Evolutionary conservation across 768 basidiomycete genomes (phyloP), one percentile per base, ranked within the genome.

Genomic region (Suillus luteus): DNA sequence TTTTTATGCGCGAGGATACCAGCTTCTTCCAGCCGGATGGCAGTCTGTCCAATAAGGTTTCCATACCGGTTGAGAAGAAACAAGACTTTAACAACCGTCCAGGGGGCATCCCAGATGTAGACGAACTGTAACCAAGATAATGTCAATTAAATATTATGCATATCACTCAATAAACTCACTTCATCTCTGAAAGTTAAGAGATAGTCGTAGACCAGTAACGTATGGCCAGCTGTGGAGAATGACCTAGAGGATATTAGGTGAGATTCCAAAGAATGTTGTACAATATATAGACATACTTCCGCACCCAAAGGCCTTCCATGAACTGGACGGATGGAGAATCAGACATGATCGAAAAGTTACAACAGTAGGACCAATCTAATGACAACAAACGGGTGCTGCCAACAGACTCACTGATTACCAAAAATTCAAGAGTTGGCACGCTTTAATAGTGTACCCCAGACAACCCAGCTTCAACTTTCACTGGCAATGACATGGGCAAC

Each of bases 51-150:
- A 4, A 69, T 15, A 12, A 70, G 61, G 35, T 67, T 70, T 5
- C 57, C 68, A 41, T 70, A 70, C 33, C 69, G 68, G 49, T 64
- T 67, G 24, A 68, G 15, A 11, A 70, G 61, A 49, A 69, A 70
- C 4, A 62, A 2, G 0, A 49, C 31, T 61, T 65, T 70, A 11
- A 62, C 55, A 9, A 27, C 19, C 7, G 63, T 65, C 68, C 64
- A 67, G 5, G 65, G 67, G 3, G 65, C 60, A 11, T 58, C 15
- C 69, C 69, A 70, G 52, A 70, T 63, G 46, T 65, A 69, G 27
- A 62, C 33, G 55, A 63, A 49, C 69, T 68, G n/a, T 24, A 22
- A n/a, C 14, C 17, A 33, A 59, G 38, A n/a, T 11, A 55, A 40
- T 17, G 31, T 52, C 37, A 7, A 49, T 51, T 5, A 40, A 31